A percentile compares a stretch with the other conserved stretches of the same genome.
These are phyloP conservation scores for Mimosa pudica DNA, from an alignment of 306 rosid genomes.

Conservation along the genomic window DNA sequence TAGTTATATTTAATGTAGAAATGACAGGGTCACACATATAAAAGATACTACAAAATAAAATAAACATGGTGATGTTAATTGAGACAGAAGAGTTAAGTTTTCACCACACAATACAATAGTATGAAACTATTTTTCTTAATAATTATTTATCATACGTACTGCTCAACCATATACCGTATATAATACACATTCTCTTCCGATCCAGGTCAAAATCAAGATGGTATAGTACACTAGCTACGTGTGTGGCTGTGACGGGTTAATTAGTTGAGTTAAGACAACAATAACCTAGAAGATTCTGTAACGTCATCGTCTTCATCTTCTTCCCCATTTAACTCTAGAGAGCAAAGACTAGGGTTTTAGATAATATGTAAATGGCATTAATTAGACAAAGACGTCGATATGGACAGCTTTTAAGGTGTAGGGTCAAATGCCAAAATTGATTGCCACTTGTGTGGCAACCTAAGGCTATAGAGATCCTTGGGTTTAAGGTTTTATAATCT, in stretches of 20 bases:
- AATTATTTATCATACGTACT: not conserved
- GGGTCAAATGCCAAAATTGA: not conserved
- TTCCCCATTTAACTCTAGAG: not conserved
- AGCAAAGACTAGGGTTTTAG: not conserved
- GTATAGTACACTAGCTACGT: not conserved
- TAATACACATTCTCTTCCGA: not conserved
- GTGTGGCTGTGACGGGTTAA: not conserved
- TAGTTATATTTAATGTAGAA: not conserved
- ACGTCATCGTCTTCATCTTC: not conserved
- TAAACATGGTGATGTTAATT: not conserved
- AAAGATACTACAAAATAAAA: not conserved
- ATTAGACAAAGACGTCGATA: not conserved
- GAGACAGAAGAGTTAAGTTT: not conserved
- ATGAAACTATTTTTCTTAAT: not conserved
- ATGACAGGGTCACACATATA: not conserved
- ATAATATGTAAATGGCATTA: not conserved
- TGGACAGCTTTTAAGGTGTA: not conserved
- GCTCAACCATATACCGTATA: not conserved
- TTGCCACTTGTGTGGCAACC: constrained; percentile 1
- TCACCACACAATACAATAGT: not conserved
- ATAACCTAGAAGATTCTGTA: not conserved
- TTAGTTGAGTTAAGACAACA: not conserved
- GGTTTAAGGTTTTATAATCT: not conserved
- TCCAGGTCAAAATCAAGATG: not conserved
- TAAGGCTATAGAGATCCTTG: not conserved